Base-by-base conservation (phyloP, 257 asterid species). In the Leptodermis oblonga region DNA sequence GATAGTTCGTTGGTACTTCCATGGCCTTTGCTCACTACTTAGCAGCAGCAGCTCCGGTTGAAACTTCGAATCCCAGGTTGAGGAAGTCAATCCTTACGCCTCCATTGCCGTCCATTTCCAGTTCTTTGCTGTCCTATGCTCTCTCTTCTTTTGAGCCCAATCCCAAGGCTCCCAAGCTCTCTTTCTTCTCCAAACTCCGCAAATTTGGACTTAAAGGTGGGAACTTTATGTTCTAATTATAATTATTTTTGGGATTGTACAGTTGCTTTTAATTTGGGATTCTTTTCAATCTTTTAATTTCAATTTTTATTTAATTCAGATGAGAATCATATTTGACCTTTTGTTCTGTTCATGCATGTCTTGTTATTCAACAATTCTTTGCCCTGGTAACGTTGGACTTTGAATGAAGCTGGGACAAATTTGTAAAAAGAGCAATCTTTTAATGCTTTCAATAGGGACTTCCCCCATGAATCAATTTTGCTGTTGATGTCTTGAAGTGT, bases 1-100 rank as follows among this genome's bases (percentile, higher is more conserved):
- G 58, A 51, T n/a, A 51, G 58, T 48, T 48, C 25, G 4, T 48
- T n/a, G n/a, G n/a, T n/a, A 48, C 10, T 61, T 58, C 87, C 60
- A 90, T 90, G 95, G 97, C 97, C 33, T 74, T 78, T 74, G 79
- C 80, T 43, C 89, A 73, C 76, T 78, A 69, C 74, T 71, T 79
- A 4, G 74, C 77, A n/a, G 67, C 92, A 2, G 81, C 87, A 42
- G 79, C 79, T 36, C 83, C 81, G 49, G 71, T 80, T 14, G 82
- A 78, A 59, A 71, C 79, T 60, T 51, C 82, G 7, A 80, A 78
- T 25, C 56, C 79, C 72, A 67, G 58, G 41, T 66, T 74, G 65
- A 28, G 56, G 49, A 65, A 79, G 33, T 73, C 87, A 31, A 34
- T 59, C 31, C 42, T 65, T 55, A 62, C 73, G 30, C 81, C 80